These are phyloP conservation scores for Penicillium steckii DNA, from an alignment of 495 filamentous ascomycete genomes.

Conservation along the genomic window DNA sequence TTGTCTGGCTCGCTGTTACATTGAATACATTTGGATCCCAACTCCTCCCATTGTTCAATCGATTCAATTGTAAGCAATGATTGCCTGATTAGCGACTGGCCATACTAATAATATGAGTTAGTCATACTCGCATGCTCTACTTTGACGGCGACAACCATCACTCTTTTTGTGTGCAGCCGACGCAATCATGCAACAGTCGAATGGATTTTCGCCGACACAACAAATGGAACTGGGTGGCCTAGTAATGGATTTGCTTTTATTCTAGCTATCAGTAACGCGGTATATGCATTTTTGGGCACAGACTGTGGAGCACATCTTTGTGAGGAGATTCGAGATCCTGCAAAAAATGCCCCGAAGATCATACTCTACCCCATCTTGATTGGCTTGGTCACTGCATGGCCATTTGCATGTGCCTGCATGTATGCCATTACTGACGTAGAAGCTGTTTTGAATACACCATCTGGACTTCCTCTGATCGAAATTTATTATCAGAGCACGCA, in stretches of 20 bases:
- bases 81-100: neutral
- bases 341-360: slow-evolving; percentile 4
- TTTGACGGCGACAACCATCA: slow-evolving; percentile 5
- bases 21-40: slow-evolving; percentile 7
- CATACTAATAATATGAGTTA: neutral
- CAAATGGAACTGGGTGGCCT: slow-evolving; percentile 6
- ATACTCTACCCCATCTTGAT: slow-evolving; percentile 8
- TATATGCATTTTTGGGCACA: slow-evolving; percentile 10
- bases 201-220: slow-evolving; percentile 3
- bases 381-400: slow-evolving; percentile 2
- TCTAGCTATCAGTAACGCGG: slow-evolving; percentile 4
- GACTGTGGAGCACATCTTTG: slow-evolving; percentile 10
- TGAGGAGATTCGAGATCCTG: slow-evolving; percentile 7
- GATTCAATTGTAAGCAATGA: slow-evolving; percentile 3
- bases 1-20: slow-evolving; percentile 4
- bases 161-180: slow-evolving; percentile 7
- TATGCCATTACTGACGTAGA: slow-evolving; percentile 6
- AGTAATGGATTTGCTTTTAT: slow-evolving; percentile 9
- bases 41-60: slow-evolving; percentile 9
- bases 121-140: slow-evolving; percentile 7
- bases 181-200: slow-evolving; percentile 1
- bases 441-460: slow-evolving; percentile 6
- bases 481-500: slow-evolving; percentile 12
- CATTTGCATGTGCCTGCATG: slow-evolving; percentile 9
- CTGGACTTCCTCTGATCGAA: slow-evolving; percentile 9